These are phyloP conservation scores for Lasiodiplodia citricola DNA, from an alignment of 2,329 filamentous ascomycete species.

Conservation along the genomic window DNA sequence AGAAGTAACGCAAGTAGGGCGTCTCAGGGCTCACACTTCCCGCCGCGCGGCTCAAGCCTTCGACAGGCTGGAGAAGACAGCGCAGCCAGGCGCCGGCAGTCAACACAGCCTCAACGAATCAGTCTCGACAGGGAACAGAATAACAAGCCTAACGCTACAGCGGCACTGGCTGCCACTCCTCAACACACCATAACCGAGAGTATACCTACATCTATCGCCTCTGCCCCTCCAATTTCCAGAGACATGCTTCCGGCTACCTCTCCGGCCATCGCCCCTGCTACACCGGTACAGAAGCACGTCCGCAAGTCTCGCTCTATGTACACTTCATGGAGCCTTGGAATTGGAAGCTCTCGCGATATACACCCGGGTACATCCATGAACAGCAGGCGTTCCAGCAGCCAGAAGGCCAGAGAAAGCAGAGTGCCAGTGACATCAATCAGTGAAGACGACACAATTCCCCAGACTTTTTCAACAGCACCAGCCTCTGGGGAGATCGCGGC, in stretches of 20 bases:
- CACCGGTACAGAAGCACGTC: conserved; percentile 1
- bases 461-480: not conserved
- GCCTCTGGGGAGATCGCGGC: conserved; percentile 22
- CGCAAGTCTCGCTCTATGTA: conserved; percentile 27
- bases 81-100: conserved; percentile 4
- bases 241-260: conserved; percentile 32
- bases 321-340: conserved; percentile 20
- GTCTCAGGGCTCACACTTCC: conserved; percentile 45
- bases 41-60: conserved; percentile 39
- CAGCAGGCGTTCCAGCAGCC: not conserved
- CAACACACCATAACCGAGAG: conserved; percentile 25
- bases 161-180: conserved; percentile 14
- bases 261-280: not conserved
- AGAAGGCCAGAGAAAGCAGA: not conserved
- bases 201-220: conserved; percentile 5
- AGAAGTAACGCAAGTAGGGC: conserved; percentile 44
- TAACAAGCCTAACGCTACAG: not conserved
- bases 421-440: not conserved
- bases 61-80: conserved; percentile 27
- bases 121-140: conserved; percentile 11
- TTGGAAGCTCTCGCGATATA: not conserved
- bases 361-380: not conserved
- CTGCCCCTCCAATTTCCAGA: not conserved
- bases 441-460: conserved; percentile 26
- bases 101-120: conserved; percentile 28